Conservation (phyloP, 352 stramenopile genomes). For the Thraustochytrium sp. region DNA sequence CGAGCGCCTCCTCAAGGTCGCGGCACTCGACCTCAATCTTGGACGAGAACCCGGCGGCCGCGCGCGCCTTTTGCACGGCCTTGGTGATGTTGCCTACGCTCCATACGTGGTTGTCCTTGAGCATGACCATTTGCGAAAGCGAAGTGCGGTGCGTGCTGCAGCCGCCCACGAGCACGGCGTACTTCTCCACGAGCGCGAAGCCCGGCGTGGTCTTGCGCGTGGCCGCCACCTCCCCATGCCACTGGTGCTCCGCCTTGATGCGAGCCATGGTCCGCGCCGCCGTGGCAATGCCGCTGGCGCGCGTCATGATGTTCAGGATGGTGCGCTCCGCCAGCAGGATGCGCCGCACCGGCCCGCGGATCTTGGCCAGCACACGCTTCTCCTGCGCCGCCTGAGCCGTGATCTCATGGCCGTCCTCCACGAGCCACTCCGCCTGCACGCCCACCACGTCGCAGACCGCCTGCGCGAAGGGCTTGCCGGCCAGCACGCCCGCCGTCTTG, state of each 20-base stretch:
- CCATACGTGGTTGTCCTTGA: conserved; percentile 99
- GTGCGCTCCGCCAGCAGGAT: conserved; percentile 92
- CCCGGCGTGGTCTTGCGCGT: conserved; percentile 97
- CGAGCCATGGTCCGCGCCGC: conserved; percentile 52
- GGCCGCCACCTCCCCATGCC: conserved; percentile 87
- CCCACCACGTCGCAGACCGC: conserved; percentile 82
- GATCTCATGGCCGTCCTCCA: conserved; percentile 61
- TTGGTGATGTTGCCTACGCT: conserved; percentile 85
- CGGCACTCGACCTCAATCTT: conserved; percentile 99
- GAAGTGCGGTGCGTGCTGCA: conserved; percentile 84
- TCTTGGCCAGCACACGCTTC: conserved; percentile 69
- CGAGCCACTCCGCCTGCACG: conserved; percentile 82
- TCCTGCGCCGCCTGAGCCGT: conserved; percentile 66
- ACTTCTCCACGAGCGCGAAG: conserved; percentile 98
- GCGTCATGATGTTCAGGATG: conserved; percentile 91
- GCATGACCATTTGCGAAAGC: conserved; percentile 98
- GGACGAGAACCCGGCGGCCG: conserved; percentile 88
- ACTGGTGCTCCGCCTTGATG: conserved; percentile 53
- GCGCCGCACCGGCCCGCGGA: conserved; percentile 84
- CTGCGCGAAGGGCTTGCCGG: conserved; percentile 90
- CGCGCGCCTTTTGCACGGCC: conserved; percentile 81
- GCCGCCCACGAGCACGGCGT: conserved; percentile 91
- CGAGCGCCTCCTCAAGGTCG: conserved; percentile 81
- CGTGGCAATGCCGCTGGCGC: conserved; percentile 90
- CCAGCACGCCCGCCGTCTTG: conserved; percentile 89